Conservation (phyloP, 2,329 filamentous ascomycete genomes). For the Alternaria sp. region DNA sequence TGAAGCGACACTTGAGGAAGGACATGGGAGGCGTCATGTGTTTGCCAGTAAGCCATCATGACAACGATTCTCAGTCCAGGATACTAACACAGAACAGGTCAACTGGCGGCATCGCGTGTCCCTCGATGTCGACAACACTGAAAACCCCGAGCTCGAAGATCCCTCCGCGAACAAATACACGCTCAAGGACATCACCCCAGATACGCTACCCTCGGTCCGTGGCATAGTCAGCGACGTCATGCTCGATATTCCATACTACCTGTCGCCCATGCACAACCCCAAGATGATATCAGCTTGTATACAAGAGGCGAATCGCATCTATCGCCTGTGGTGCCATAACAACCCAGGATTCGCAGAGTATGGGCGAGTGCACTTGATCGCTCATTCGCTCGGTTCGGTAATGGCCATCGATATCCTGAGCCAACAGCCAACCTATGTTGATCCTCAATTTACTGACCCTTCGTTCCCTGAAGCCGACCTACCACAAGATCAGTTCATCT, state of each 20-base stretch:
- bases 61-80: not conserved
- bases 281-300: slow-evolving; percentile 94
- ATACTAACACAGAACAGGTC: slow-evolving; percentile 54
- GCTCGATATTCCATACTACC: slow-evolving; percentile 97
- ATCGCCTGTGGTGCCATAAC: slow-evolving; percentile 91
- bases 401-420: slow-evolving; percentile 95
- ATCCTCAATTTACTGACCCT: slow-evolving; percentile 52
- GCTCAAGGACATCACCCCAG: slow-evolving; percentile 89
- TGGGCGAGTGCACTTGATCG: slow-evolving; percentile 90
- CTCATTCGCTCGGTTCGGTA: slow-evolving; percentile 90
- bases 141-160: slow-evolving; percentile 62
- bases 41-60: slow-evolving; percentile 64
- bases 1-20: slow-evolving; percentile 77
- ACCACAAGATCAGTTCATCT: slow-evolving; percentile 72
- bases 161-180: slow-evolving; percentile 68
- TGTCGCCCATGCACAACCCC: slow-evolving; percentile 87
- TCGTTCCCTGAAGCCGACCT: slow-evolving; percentile 58
- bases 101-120: slow-evolving; percentile 93
- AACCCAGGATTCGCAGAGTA: slow-evolving; percentile 84
- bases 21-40: slow-evolving; percentile 93
- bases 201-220: slow-evolving; percentile 87
- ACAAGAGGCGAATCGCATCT: slow-evolving; percentile 92
- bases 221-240: slow-evolving; percentile 96
- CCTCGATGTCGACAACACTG: slow-evolving; percentile 75
- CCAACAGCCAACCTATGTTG: slow-evolving; percentile 79